These are phyloP conservation scores for Schizochytrium sp. DNA, from an alignment of 108 stramenopile species.

Conservation along the genomic window DNA sequence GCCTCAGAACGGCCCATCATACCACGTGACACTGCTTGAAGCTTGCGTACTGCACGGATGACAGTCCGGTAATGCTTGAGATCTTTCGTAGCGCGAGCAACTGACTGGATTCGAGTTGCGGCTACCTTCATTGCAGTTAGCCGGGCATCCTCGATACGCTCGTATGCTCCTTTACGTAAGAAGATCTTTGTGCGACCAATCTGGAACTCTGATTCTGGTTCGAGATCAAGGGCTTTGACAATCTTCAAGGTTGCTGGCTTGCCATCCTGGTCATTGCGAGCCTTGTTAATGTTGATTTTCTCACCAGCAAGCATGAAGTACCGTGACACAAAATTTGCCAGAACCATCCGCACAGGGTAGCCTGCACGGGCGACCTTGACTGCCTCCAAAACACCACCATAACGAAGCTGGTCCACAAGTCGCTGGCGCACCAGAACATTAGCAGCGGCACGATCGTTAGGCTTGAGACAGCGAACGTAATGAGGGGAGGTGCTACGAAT, in stretches of 20 bases:
- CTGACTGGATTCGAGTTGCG: slow-evolving; percentile 84
- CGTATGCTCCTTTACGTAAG: slow-evolving; percentile 92
- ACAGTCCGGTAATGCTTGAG: slow-evolving; percentile 77
- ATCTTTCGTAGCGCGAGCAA: slow-evolving; percentile 82
- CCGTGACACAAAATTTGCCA: slow-evolving; percentile 87
- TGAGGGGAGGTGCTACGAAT: slow-evolving; percentile 97
- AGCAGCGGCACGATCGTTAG: slow-evolving; percentile 90
- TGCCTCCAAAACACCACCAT: slow-evolving; percentile 98
- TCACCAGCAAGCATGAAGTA: slow-evolving; percentile 71
- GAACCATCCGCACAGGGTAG: slow-evolving; percentile 94
- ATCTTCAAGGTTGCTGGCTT: not conserved
- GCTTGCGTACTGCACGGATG: slow-evolving; percentile 77
- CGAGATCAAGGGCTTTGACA: slow-evolving; percentile 29
- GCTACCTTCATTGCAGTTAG: slow-evolving; percentile 82
- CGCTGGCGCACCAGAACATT: slow-evolving; percentile 82
- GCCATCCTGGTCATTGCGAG: slow-evolving; percentile 4
- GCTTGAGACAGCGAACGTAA: slow-evolving; percentile 98
- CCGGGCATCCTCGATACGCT: slow-evolving; percentile 87
- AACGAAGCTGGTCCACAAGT: slow-evolving; percentile 93
- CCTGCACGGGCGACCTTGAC: slow-evolving; percentile 98
- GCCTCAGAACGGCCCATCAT: slow-evolving; percentile 64
- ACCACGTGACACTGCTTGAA: slow-evolving; percentile 84
- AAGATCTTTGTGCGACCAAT: slow-evolving; percentile 91
- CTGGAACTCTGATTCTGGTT: slow-evolving; percentile 72
- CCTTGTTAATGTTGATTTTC: not conserved